Evolutionary conservation across 345 rosid species (phyloP).

Genomic region (Firmiana major): DNA sequence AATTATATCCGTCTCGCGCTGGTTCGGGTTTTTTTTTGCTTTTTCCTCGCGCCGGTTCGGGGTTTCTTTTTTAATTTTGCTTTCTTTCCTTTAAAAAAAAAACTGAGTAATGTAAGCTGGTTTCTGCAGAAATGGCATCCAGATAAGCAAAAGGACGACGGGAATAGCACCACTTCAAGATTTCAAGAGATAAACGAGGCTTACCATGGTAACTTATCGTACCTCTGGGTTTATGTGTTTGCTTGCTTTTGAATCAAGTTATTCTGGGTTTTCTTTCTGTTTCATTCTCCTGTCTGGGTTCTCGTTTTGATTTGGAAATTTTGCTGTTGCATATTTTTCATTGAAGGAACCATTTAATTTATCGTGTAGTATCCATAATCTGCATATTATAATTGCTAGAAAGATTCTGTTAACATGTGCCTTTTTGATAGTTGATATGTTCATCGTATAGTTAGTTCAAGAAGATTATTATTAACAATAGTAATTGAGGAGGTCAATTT

Average conservation of each 20-base stretch:
- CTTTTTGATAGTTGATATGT: not conserved
- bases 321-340: not conserved
- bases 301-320: not conserved
- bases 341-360: not conserved
- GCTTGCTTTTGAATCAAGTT: not conserved
- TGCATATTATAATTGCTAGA: not conserved
- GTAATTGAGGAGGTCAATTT: not conserved
- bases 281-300: not conserved
- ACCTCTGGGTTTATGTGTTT: not conserved
- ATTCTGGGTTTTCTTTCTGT: not conserved
- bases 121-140: constrained; percentile 91
- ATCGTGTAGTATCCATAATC: not conserved
- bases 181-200: constrained; percentile 99
- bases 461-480: not conserved
- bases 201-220: constrained; percentile 57
- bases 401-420: not conserved
- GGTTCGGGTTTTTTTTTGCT: constrained; percentile 30
- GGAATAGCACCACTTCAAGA: constrained; percentile 58
- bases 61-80: not conserved
- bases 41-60: no score
- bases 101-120: constrained; percentile 2
- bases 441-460: not conserved
- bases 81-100: no score
- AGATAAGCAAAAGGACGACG: constrained; percentile 62
- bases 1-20: constrained; percentile 91